Evolutionary conservation across 192 early-diverging fungal genomes (phyloP), one percentile per base, ranked within the genome.

Genomic region (Funneliformis geosporum): DNA sequence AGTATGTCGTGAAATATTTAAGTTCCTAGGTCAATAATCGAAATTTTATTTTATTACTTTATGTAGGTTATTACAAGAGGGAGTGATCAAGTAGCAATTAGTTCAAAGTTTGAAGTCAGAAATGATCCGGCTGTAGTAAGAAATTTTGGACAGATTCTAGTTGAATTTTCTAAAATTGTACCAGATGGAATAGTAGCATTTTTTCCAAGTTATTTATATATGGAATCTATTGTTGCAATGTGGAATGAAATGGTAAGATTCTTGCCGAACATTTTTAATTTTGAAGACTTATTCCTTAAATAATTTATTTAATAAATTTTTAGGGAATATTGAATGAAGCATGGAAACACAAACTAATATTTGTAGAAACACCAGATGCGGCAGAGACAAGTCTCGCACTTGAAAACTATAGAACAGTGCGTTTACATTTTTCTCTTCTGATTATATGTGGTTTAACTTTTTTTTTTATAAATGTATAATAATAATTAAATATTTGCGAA

Each of bases 331-430:
- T 99, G 73, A 93, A 94, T 76, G 95, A 97, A 76, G 92, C 97
- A 43, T 93, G 97, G 88, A 98, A 97, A 82, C 91, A 95, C 81
- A 99, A 99, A 85, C 87, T 99, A 25, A 96, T 99, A n/a, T 98
- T 99, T 84, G 96, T 99, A 62, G 98, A 99, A 81, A 99, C 98
- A 6, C 98, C 98, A 4, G 97, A 99, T 87, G 96, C 97, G 0
- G 93, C 96, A 27, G 98, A 99, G 83, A 99, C 98, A 1, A 95
- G 92, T 40, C 82, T 99, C 16, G 98, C 97, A 0, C 81, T 99
- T 69, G 95, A 97, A 55, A 99, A 97, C 83, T 99, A 99, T 84
- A 89, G 97, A 68, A 86, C 87, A 60, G 94, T 93, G 50, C 10
- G n/a, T 28, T 40, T 50, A 16, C 14, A n/a, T 42, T 40, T 65